Percentiles rank a stretch among this genome's conserved stretches.
Evolutionary conservation across 352 stramenopile genomes (phyloP).

Genomic region (Pythium dissimile): DNA sequence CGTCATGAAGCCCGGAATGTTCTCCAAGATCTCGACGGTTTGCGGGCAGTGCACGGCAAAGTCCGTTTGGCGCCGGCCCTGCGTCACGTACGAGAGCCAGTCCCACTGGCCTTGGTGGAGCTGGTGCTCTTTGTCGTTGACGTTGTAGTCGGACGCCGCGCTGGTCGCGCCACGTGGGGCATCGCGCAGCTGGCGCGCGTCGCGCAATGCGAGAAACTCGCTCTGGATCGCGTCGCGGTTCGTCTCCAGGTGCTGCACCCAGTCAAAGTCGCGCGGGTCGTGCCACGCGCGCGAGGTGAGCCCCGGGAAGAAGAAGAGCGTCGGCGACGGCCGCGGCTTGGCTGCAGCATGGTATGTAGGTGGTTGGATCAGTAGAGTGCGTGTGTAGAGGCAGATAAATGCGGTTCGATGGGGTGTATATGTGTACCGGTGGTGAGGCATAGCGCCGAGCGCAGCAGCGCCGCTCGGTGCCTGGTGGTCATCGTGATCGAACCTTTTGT

Average conservation of each 20-base stretch:
- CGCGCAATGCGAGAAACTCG: conserved; percentile 54
- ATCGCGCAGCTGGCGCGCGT: conserved; percentile 21
- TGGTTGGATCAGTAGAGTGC: too few species aligned
- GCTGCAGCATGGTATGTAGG: conserved; percentile 30
- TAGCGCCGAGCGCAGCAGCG: conserved; percentile 67
- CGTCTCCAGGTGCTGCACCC: conserved; percentile 46
- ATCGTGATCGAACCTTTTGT: not conserved
- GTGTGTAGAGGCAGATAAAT: not conserved
- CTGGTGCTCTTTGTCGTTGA: conserved; percentile 70
- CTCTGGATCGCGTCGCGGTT: conserved; percentile 56
- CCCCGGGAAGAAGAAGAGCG: conserved; percentile 77
- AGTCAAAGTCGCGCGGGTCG: conserved; percentile 51
- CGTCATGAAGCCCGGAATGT: conserved; percentile 81
- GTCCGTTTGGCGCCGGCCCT: conserved; percentile 57
- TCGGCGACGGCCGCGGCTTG: conserved; percentile 72
- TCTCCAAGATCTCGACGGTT: conserved; percentile 71
- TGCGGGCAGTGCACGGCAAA: conserved; percentile 62
- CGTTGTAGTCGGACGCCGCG: conserved; percentile 48
- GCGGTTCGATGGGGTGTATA: not conserved
- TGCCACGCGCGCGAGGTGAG: conserved; percentile 66
- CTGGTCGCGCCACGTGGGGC: not conserved
- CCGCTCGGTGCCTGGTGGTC: conserved; percentile 43
- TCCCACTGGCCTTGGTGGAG: conserved; percentile 90
- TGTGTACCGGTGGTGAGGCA: conserved; percentile 69
- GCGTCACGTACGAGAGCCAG: conserved; percentile 88